Base-by-base conservation (phyloP, 768 basidiomycete genomes). In the Lactarius hatsudake region DNA sequence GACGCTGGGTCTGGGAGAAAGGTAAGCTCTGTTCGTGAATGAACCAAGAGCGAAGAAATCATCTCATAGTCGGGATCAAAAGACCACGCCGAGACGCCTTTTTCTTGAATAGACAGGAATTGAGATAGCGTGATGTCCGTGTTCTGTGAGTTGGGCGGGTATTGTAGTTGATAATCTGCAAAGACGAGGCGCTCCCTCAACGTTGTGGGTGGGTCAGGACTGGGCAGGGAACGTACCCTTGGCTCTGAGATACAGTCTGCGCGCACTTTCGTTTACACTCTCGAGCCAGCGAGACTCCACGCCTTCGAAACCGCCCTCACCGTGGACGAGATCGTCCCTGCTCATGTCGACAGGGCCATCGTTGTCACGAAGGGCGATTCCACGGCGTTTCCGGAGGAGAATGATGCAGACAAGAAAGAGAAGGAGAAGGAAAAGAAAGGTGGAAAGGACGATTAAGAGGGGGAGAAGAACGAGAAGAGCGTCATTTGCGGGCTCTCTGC, bases 41-140 rank as follows among this genome's bases (percentile, higher is more conserved):
- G 94, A 59, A 99, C 96, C 51, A 98, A 85, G 55, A 98, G 83
- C 9, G 93, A 94, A 70, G 92, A 90, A 75, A 95, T 87, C 62
- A 93, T 90, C 78, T 98, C 96, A 75, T 96, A 98, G 76, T 98
- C 97, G 42, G 97, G 97, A 76, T 99, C 97, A 75, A 99, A 99
- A 45, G 88, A 95, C 97, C 97, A 99, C 20, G 97, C 97, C 32
- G 96, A 96, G 55, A 99, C 96, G 71, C 97, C 97, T 75, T 99
- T 99, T 79, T 99, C 97, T 76, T 99, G 97, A 65, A 99, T 99
- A 32, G 96, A 95, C 26, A 99, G 87, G 79, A 98, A 98, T 74
- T 99, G 97, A 10, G 96, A 96, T 62, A 99, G 82, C 1, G 96
- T 99, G 78, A 99, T 98, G 77, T 99, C 97, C 61, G 96, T 96